A percentile compares a stretch with the other conserved stretches of the same genome.
phyloP scores from a whole-genome alignment of 1,284 basidiomycete genomes.

The Ganoderma multipileum region DNA sequence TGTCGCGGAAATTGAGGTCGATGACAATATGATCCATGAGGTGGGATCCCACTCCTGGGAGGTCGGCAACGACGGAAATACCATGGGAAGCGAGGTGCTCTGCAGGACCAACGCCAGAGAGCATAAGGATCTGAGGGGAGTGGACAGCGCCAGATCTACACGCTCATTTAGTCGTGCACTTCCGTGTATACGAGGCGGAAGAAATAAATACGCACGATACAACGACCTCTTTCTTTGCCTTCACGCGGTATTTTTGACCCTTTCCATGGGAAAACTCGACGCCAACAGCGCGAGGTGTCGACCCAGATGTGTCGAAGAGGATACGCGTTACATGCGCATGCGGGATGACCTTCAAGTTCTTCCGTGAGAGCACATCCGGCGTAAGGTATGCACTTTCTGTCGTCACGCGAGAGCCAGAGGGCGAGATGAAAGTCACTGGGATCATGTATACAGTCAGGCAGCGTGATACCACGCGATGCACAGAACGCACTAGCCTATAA shows the following conservation, averaged over 20 bases:
- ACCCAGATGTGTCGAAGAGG: conserved; percentile 56
- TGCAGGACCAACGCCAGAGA: conserved; percentile 68
- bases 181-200: neutral
- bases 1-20: conserved; percentile 58
- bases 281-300: conserved; percentile 57
- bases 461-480: neutral
- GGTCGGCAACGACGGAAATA: conserved; percentile 60
- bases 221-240: conserved; percentile 64
- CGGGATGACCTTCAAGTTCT: conserved; percentile 66
- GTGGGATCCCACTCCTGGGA: conserved; percentile 65
- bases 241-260: conserved; percentile 49
- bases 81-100: conserved; percentile 54
- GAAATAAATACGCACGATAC: conserved; percentile 53
- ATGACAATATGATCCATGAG: conserved; percentile 65
- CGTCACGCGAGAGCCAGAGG: conserved; percentile 58
- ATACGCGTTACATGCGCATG: conserved; percentile 61
- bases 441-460: conserved; percentile 1
- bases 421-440: conserved; percentile 69
- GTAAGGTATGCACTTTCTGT: conserved; percentile 73
- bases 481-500: neutral
- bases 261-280: conserved; percentile 59
- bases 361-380: conserved; percentile 60
- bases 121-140: conserved; percentile 56
- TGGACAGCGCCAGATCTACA: conserved; percentile 71
- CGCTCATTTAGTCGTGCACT: neutral